phyloP scores from a whole-genome alignment of 2,329 filamentous ascomycete genomes.

The Diaporthe sp. region DNA sequence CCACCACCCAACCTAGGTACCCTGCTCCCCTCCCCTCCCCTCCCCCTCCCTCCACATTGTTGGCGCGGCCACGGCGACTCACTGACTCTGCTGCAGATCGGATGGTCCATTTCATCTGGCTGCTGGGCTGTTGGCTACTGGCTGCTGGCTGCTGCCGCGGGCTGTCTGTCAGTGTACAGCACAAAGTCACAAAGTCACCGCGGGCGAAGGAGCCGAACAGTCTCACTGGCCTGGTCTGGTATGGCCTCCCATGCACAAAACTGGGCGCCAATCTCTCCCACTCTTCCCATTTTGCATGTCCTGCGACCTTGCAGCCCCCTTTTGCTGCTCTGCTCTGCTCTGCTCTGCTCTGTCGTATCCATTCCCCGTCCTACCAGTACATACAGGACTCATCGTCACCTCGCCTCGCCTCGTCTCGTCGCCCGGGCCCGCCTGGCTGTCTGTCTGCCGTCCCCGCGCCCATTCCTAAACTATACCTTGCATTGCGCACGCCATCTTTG shows the following conservation, averaged over 20 bases:
- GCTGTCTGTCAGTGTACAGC: neutral
- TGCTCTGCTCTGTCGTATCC: slow-evolving; percentile 6
- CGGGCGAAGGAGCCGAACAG: slow-evolving; percentile 12
- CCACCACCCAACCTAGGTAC: neutral
- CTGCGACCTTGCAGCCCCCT: slow-evolving; percentile 29
- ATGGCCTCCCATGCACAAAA: slow-evolving; percentile 33
- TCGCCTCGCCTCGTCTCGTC: neutral
- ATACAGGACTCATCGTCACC: slow-evolving; percentile 9
- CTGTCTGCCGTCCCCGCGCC: slow-evolving; percentile 16
- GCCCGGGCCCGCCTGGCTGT: neutral
- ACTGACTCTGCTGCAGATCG: slow-evolving; percentile 33
- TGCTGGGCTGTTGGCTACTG: neutral
- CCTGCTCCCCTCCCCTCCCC: neutral
- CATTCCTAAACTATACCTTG: slow-evolving; percentile 3
- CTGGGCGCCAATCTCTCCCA: slow-evolving; percentile 32
- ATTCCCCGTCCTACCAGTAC: neutral
- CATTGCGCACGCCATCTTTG: slow-evolving; percentile 32
- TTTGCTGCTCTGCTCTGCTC: slow-evolving; percentile 20
- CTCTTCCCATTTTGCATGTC: slow-evolving; percentile 20
- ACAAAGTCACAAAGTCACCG: slow-evolving; percentile 1
- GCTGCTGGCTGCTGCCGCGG: neutral
- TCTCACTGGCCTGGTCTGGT: slow-evolving; percentile 28
- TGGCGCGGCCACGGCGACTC: slow-evolving; percentile 25
- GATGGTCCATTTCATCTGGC: slow-evolving; percentile 3
- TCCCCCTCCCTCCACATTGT: slow-evolving; percentile 27